Percentiles rank a stretch among this genome's conserved stretches.
Evolutionary conservation across 176 grass and related monocot species (phyloP).

Genomic region (Ensete ventricosum): DNA sequence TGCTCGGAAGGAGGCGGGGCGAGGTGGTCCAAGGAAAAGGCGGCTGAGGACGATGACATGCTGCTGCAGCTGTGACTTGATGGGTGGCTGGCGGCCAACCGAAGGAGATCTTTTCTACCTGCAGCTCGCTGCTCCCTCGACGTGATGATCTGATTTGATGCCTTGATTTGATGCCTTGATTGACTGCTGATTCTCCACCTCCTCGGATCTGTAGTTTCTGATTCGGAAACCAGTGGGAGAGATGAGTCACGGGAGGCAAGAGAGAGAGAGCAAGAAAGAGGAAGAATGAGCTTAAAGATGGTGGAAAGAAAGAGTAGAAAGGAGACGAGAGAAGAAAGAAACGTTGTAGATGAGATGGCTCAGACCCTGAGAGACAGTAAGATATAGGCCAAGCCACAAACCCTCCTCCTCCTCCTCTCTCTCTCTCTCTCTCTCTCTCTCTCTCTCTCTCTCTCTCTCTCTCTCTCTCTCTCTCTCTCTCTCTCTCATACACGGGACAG

Average conservation of each 20-base stretch:
- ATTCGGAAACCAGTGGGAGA: conserved; percentile 36
- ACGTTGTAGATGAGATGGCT: conserved; percentile 6
- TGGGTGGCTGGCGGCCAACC: conserved; percentile 24
- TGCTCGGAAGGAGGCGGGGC: conserved; percentile 53
- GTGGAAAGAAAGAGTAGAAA: conserved; percentile 10
- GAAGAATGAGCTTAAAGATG: neutral
- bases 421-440: neutral
- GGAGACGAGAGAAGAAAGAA: neutral
- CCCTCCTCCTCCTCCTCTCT: neutral
- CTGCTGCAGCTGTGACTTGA: conserved; percentile 21
- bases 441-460: neutral
- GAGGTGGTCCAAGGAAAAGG: conserved; percentile 64
- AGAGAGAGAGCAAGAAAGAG: neutral
- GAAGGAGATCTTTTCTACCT: neutral
- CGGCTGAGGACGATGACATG: conserved; percentile 68
- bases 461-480: neutral
- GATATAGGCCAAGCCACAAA: conserved; percentile 22
- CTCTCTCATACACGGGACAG: neutral
- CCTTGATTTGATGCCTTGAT: conserved; percentile 90
- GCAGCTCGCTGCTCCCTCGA: conserved; percentile 6
- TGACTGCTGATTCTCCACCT: conserved; percentile 57
- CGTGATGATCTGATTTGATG: conserved; percentile 40
- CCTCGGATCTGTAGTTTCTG: conserved; percentile 80
- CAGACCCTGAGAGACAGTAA: neutral
- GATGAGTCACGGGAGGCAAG: too few species aligned